These are phyloP conservation scores for Immersiporthe knoxdaviesiana DNA, from an alignment of 2,329 filamentous ascomycete genomes.

Conservation along the genomic window DNA sequence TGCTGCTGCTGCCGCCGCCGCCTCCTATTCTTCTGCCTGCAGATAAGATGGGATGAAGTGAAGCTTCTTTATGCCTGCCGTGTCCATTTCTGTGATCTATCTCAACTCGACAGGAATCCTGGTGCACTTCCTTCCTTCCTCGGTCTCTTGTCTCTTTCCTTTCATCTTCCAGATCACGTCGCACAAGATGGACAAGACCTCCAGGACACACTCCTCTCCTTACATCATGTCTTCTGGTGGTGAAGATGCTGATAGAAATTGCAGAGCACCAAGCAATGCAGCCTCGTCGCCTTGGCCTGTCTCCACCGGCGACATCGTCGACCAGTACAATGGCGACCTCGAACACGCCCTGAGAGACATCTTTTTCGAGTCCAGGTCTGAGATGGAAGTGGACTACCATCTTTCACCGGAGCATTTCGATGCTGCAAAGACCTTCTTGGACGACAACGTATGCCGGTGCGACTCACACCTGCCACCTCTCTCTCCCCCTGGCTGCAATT, in stretches of 20 bases:
- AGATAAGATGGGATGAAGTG: too few species aligned
- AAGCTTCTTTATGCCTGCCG: too few species aligned
- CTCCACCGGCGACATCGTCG: background rate
- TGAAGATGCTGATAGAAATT: background rate
- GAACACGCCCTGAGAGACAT: background rate
- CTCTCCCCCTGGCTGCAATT: background rate
- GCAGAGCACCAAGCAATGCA: background rate
- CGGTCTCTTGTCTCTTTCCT: too few species aligned
- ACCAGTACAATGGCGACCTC: background rate
- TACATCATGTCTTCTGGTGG: background rate
- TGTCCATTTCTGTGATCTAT: too few species aligned
- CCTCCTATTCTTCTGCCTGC: too few species aligned
- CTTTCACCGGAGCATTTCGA: background rate
- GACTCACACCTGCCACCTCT: background rate
- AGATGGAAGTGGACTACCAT: background rate
- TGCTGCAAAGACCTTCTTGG: background rate
- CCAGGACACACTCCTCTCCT: background rate
- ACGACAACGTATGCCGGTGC: background rate
- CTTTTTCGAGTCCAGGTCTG: background rate
- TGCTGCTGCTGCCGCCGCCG: too few species aligned
- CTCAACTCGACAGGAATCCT: too few species aligned
- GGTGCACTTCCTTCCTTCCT: too few species aligned
- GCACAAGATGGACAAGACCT: too few species aligned
- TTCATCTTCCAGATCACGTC: too few species aligned
- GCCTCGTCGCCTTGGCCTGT: background rate